Percentiles rank a stretch among this genome's conserved stretches.
Conservation (phyloP, 768 basidiomycete genomes). For the Coprinellus aureogranulatus region DNA sequence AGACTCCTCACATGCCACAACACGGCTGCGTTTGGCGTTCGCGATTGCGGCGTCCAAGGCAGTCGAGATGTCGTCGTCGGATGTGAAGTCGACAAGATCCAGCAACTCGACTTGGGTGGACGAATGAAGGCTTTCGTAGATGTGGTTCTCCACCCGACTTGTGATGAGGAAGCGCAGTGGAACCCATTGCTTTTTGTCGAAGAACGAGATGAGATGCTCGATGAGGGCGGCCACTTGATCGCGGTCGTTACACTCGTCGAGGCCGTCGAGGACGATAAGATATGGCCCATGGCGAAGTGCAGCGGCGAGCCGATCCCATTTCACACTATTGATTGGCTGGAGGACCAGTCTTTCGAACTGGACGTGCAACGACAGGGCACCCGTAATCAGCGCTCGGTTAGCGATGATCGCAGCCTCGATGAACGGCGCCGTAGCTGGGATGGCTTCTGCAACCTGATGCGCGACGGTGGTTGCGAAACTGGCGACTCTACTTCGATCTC, state of each 20-base stretch:
- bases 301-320: no score
- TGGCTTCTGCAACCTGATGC: no score
- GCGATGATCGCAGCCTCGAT: no score
- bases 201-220: not conserved
- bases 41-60: not conserved
- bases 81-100: not conserved
- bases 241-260: not conserved
- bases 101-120: not conserved
- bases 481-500: no score
- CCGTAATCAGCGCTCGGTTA: no score
- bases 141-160: not conserved
- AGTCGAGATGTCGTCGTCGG: not conserved
- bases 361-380: no score
- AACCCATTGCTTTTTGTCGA: not conserved
- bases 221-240: not conserved
- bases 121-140: no score
- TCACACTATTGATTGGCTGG: no score
- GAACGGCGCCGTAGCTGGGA: no score
- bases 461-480: no score
- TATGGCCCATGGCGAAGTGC: no score
- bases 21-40: not conserved
- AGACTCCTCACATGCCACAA: not conserved
- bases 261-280: conserved; percentile 4
- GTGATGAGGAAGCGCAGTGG: not conserved
- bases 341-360: no score